phyloP scores from a whole-genome alignment of 257 asterid genomes.

The Solanum okadae region DNA sequence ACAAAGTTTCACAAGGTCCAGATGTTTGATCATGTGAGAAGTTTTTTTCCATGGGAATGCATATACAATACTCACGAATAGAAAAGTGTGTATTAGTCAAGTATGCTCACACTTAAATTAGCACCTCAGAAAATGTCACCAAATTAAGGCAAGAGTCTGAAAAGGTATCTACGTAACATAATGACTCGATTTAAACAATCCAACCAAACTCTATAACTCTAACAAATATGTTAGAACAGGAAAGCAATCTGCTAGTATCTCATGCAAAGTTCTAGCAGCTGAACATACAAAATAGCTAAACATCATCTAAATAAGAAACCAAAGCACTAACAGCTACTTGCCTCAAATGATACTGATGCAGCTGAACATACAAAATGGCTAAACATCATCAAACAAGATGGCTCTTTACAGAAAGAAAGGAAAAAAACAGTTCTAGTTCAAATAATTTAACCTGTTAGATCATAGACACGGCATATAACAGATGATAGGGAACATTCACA shows the following conservation, averaged over 20 bases:
- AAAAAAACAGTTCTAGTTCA: background rate
- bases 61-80: background rate
- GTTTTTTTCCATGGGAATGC: background rate
- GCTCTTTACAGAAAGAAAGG: background rate
- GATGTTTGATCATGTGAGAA: background rate
- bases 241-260: background rate
- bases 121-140: background rate
- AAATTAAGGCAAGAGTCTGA: background rate
- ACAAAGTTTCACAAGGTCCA: background rate
- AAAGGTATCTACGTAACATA: background rate
- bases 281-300: background rate
- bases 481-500: background rate
- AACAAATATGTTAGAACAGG: background rate
- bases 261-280: background rate
- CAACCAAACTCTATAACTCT: background rate
- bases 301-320: background rate
- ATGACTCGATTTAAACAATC: background rate
- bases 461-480: background rate
- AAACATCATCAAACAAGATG: background rate
- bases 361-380: background rate
- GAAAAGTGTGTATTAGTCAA: background rate
- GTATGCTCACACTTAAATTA: background rate
- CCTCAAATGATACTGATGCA: background rate
- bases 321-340: background rate
- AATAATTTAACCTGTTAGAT: background rate